Base-by-base conservation (phyloP, 805 yeast species). In the Limtongia smithiae region DNA sequence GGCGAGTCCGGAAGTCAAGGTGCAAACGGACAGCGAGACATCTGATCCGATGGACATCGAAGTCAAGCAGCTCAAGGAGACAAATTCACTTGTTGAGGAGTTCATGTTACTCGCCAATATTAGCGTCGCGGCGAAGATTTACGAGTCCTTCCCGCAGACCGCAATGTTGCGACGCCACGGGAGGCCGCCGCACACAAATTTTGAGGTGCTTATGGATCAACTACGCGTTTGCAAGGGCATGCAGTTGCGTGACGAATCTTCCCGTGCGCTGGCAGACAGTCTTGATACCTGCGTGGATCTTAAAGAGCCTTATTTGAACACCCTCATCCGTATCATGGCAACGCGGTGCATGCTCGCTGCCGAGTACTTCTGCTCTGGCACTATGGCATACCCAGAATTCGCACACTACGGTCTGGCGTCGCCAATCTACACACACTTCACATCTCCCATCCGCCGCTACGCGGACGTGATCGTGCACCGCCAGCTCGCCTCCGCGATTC, bases 341-440 rank as follows among this genome's bases (percentile, higher is more conserved):
- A 93, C 99, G 0, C 78, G 99, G 62, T 91, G 97, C 70, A 93
- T 93, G 98, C 87, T 89, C 85, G 96, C 98, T 1, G 99, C 99
- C 1, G 97, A 91, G 65, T 93, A 93, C 65, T 93, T 93, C 71
- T 82, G 94, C 9, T 80, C 96, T 0, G 97, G 99, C 7, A 81
- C 85, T 14, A 87, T 76, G 62, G 85, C 95, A 8, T 87, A 88
- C 64, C 81, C 94, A 12, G 98, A 93, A 57, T 93, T 87, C 73
- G 80, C 83, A 55, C 99, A 93, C 74, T 93, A 93, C 68, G 99
- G 99, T 67, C 76, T 93, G 56, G 99, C 99, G 2, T 89, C 91
- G 44, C 97, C 90, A 60, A 93, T 93, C 39, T 93, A 93, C 68
- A 93, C 99, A 1, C 99, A 93, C 75, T 93, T 90, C 75, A 93